Evolutionary conservation across 345 rosid species (phyloP), one percentile per base, ranked within the genome.

Genomic region (Linum tenue): DNA sequence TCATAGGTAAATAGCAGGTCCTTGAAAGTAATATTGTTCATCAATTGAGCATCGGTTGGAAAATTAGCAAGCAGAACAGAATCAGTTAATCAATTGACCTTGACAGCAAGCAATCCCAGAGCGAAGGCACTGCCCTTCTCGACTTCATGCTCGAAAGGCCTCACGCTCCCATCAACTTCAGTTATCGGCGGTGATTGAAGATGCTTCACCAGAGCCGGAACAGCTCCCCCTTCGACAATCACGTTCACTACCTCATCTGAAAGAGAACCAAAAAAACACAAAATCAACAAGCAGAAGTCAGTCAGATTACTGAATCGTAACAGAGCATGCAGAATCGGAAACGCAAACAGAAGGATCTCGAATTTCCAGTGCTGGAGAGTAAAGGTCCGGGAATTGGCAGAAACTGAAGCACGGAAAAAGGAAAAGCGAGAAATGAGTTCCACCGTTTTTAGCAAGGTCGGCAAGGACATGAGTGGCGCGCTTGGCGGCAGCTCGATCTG

Each of bases 81-180:
- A n/a, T 51, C 31, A 22, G 31, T 22, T 22, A 22, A 0, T 63
- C 51, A 62, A 64, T 60, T 35, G 42, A 86, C 99, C 99, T 95
- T 95, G 35, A 95, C 87, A 3, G 99, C 97, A 37, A 95, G 97
- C 67, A 91, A 89, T 39, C 99, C 99, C 48, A 95, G 81, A 5
- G 97, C 97, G 64, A 88, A 91, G 14, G 99, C 99, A 70, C 99
- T 85, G 75, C 92, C 96, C 78, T 95, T 95, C 88, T 95, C 99
- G 2, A 91, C 96, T 72, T 95, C 99, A 14, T 95, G 99, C 76
- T 95, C 96, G 56, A 77, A 91, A 64, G 96, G 97, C 82, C 72
- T 91, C 10, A 70, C 56, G 71, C 62, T 67, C 42, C 67, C 55
- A 31, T 79, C 95, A 51, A 69, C 82, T 56, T 85, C 97, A 59